Percentiles rank a stretch among this genome's conserved stretches.
These are phyloP conservation scores for Paracoccidioides lutzii DNA, from an alignment of 2,329 filamentous ascomycete species.

Conservation along the genomic window DNA sequence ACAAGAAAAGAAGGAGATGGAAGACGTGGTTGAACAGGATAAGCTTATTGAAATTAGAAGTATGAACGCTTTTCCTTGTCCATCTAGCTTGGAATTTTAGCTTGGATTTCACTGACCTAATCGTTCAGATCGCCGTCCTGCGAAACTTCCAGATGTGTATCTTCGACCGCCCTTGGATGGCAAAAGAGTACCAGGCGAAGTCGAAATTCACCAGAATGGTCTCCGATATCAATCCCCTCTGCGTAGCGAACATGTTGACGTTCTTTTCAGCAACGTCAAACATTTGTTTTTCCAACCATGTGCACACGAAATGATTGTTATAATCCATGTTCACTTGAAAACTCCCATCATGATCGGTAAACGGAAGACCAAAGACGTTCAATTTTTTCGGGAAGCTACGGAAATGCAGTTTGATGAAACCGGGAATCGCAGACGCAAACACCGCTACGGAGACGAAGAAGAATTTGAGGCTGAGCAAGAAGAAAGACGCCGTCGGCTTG, in stretches of 20 bases:
- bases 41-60: slow-evolving; percentile 91
- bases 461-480: slow-evolving; percentile 98
- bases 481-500: slow-evolving; percentile 78
- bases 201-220: slow-evolving; percentile 98
- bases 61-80: slow-evolving; percentile 33
- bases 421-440: slow-evolving; percentile 93
- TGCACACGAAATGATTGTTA: slow-evolving; percentile 88
- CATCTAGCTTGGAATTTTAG: background rate
- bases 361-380: slow-evolving; percentile 97
- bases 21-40: slow-evolving; percentile 97
- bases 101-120: background rate
- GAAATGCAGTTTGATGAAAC: slow-evolving; percentile 99
- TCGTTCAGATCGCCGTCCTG: slow-evolving; percentile 66
- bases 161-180: slow-evolving; percentile 91
- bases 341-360: slow-evolving; percentile 97
- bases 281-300: slow-evolving; percentile 98
- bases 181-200: slow-evolving; percentile 87
- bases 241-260: slow-evolving; percentile 73
- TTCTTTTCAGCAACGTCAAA: slow-evolving; percentile 96
- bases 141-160: slow-evolving; percentile 85
- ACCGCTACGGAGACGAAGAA: slow-evolving; percentile 94
- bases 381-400: slow-evolving; percentile 95
- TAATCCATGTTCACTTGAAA: slow-evolving; percentile 95
- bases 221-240: slow-evolving; percentile 81
- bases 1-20: slow-evolving; percentile 98